phyloP scores from a whole-genome alignment of 2,329 filamentous ascomycete genomes.

The Cercospora beticola region DNA sequence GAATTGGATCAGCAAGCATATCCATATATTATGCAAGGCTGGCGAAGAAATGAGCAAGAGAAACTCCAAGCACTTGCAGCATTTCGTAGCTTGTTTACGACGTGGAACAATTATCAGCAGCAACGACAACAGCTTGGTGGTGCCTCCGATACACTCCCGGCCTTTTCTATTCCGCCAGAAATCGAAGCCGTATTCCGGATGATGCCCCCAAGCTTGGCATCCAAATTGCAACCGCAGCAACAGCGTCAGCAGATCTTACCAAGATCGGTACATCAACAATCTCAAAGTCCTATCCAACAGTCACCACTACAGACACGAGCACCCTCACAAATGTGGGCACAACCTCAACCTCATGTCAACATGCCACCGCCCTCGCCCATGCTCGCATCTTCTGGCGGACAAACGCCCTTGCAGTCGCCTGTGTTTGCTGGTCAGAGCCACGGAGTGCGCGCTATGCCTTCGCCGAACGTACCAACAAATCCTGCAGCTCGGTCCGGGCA shows the following conservation, averaged over 20 bases:
- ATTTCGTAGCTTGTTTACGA: constrained; percentile 15
- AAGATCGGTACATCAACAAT: neutral
- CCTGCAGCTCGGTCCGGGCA: neutral
- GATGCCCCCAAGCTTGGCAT: neutral
- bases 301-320: neutral
- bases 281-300: neutral
- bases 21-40: constrained; percentile 11
- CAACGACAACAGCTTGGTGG: neutral
- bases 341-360: neutral
- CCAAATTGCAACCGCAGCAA: neutral
- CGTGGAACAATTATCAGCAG: constrained; percentile 10
- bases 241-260: neutral
- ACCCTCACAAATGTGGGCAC: neutral
- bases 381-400: neutral
- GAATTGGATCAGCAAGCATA: constrained; percentile 25
- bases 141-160: neutral
- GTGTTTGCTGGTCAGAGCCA: neutral
- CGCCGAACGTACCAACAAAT: neutral
- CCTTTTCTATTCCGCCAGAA: neutral
- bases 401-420: neutral
- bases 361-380: neutral
- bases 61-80: constrained; percentile 17
- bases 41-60: constrained; percentile 19
- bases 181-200: neutral
- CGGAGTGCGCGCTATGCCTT: neutral